Conservation (phyloP, 1,284 basidiomycete species). For the Cystobasidium pallidum region DNA sequence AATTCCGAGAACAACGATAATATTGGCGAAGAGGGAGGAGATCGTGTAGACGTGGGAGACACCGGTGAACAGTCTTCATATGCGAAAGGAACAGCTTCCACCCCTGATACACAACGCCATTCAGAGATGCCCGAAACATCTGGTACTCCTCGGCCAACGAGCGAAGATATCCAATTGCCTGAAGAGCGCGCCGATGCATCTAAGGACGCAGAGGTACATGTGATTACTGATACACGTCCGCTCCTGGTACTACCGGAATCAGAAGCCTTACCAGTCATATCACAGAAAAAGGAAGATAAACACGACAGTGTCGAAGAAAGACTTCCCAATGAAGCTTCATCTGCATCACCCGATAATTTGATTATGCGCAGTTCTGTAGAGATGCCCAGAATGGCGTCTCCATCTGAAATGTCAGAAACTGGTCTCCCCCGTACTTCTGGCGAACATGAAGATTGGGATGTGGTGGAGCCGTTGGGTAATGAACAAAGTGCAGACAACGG, state of each 20-base stretch:
- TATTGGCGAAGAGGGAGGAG: slow-evolving; percentile 21
- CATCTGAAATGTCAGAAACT: not conserved
- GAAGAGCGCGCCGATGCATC: no score
- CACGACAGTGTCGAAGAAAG: not conserved
- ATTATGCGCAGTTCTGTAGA: not conserved
- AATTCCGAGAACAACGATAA: slow-evolving; percentile 1
- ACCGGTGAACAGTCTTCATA: not conserved
- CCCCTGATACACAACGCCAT: not conserved
- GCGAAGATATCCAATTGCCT: no score
- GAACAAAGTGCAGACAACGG: slow-evolving; percentile 23
- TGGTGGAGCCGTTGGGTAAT: slow-evolving; percentile 26
- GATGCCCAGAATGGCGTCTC: slow-evolving; percentile 10
- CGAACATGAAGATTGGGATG: slow-evolving; percentile 37
- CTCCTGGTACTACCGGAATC: not conserved
- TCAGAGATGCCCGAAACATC: no score
- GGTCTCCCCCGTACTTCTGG: not conserved
- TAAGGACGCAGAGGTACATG: no score
- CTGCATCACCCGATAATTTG: not conserved
- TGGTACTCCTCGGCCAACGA: no score
- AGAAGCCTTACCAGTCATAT: not conserved
- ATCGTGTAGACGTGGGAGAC: not conserved
- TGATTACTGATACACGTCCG: no score
- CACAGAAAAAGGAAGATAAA: not conserved
- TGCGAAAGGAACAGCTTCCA: not conserved
- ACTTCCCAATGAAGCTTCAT: not conserved